These are phyloP conservation scores for Urochloa ruziziensis DNA, from an alignment of 176 grass and related monocot species.

Conservation along the genomic window DNA sequence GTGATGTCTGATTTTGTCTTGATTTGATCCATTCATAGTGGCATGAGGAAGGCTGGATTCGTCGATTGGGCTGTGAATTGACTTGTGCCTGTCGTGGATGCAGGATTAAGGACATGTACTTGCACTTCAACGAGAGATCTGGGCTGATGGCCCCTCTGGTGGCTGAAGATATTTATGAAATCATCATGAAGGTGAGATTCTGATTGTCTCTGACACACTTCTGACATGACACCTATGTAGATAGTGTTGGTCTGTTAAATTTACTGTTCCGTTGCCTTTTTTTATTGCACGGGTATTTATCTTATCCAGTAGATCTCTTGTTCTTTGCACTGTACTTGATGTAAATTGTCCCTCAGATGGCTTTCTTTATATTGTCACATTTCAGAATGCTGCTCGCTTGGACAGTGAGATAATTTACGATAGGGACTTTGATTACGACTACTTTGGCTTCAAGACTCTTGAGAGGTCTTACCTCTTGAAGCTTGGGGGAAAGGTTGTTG, in stretches of 20 bases:
- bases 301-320: neutral
- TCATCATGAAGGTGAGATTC: slow-evolving; percentile 83
- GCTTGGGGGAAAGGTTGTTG: slow-evolving; percentile 56
- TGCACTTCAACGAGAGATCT: slow-evolving; percentile 71
- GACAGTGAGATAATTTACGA: slow-evolving; percentile 99
- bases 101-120: slow-evolving; percentile 89
- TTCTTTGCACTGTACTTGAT: neutral
- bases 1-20: neutral
- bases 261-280: neutral
- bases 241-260: neutral
- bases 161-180: slow-evolving; percentile 79
- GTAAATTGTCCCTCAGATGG: neutral
- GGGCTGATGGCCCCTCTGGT: slow-evolving; percentile 73
- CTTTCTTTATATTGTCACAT: neutral
- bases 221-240: neutral
- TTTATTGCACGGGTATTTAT: neutral
- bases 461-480: slow-evolving; percentile 97
- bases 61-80: neutral
- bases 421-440: slow-evolving; percentile 94
- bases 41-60: neutral
- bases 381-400: slow-evolving; percentile 84
- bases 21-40: neutral
- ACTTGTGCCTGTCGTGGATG: slow-evolving; percentile 1
- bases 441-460: slow-evolving; percentile 95
- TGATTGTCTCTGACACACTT: neutral